A percentile compares a stretch with the other conserved stretches of the same genome.
These are phyloP conservation scores for Ormosia semicastrata DNA, from an alignment of 306 rosid genomes.

Conservation along the genomic window DNA sequence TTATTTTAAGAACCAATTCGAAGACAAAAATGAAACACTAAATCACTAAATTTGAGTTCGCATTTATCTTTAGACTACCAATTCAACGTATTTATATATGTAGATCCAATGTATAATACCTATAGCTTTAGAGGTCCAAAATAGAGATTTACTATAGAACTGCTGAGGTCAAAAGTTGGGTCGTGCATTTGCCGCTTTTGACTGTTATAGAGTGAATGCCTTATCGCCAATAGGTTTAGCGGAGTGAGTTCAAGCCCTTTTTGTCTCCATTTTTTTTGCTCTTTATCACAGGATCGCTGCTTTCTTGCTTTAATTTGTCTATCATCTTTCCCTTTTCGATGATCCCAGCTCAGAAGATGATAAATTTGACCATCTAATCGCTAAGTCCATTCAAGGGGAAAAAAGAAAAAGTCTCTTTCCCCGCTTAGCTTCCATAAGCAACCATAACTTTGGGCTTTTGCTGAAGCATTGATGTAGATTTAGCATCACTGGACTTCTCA, in stretches of 20 bases:
- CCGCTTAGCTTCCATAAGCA: conserved; percentile 8
- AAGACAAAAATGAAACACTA: too few species aligned
- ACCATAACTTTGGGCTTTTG: conserved; percentile 32
- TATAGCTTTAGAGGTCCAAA: background rate
- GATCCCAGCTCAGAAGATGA: conserved; percentile 41
- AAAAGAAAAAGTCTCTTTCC: conserved; percentile 28
- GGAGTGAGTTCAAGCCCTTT: conserved; percentile 32
- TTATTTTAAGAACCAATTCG: too few species aligned
- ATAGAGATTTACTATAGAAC: background rate
- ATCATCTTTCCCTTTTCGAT: conserved; percentile 28
- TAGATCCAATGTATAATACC: too few species aligned
- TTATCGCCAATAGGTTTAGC: conserved; percentile 16
- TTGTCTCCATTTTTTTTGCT: conserved; percentile 8
- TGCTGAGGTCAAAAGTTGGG: conserved; percentile 17
- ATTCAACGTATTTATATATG: too few species aligned
- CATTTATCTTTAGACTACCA: too few species aligned
- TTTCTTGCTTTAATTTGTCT: conserved; percentile 34
- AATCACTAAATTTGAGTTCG: too few species aligned
- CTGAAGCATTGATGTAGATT: background rate
- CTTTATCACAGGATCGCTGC: conserved; percentile 20
- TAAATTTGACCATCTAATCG: conserved; percentile 50
- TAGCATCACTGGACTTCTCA: background rate
- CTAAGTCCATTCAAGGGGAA: conserved; percentile 19
- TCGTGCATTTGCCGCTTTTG: conserved; percentile 22
- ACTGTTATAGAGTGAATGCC: conserved; percentile 11